These are phyloP conservation scores for Saturnispora mendoncae DNA, from an alignment of 805 yeast genomes.

Conservation along the genomic window DNA sequence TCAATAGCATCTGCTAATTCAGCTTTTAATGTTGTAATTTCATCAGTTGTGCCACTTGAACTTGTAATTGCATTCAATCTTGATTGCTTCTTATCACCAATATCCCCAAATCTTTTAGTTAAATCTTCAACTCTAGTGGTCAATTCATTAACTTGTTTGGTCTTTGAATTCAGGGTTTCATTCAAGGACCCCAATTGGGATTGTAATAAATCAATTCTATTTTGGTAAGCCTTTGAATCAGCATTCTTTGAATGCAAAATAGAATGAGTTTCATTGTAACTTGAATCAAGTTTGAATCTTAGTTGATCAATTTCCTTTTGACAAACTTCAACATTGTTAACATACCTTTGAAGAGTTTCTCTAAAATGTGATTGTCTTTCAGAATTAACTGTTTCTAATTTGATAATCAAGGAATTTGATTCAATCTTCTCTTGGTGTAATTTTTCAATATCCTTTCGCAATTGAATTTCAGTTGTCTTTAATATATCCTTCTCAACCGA, in stretches of 20 bases:
- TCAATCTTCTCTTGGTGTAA: conserved; percentile 51
- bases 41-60: conserved; percentile 18
- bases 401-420: conserved; percentile 47
- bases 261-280: conserved; percentile 43
- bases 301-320: conserved; percentile 37
- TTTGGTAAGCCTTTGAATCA: conserved; percentile 47
- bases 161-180: conserved; percentile 36
- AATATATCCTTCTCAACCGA: conserved; percentile 48
- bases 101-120: conserved; percentile 24
- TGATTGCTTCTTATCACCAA: conserved; percentile 23
- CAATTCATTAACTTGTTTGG: conserved; percentile 32
- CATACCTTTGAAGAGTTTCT: conserved; percentile 42
- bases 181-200: conserved; percentile 35
- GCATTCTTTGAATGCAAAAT: conserved; percentile 45
- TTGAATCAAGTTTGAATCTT: conserved; percentile 39
- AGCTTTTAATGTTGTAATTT: conserved; percentile 22
- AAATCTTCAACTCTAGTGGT: conserved; percentile 30
- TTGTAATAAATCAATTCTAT: conserved; percentile 48
- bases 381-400: conserved; percentile 49
- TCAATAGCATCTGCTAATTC: conserved; percentile 34
- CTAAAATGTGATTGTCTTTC: conserved; percentile 50
- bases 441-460: conserved; percentile 43
- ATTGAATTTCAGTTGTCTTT: conserved; percentile 39
- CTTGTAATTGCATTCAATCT: conserved; percentile 23
- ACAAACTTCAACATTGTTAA: conserved; percentile 40